Conservation (phyloP, 257 asterid genomes). For the Fraxinus pennsylvanica region DNA sequence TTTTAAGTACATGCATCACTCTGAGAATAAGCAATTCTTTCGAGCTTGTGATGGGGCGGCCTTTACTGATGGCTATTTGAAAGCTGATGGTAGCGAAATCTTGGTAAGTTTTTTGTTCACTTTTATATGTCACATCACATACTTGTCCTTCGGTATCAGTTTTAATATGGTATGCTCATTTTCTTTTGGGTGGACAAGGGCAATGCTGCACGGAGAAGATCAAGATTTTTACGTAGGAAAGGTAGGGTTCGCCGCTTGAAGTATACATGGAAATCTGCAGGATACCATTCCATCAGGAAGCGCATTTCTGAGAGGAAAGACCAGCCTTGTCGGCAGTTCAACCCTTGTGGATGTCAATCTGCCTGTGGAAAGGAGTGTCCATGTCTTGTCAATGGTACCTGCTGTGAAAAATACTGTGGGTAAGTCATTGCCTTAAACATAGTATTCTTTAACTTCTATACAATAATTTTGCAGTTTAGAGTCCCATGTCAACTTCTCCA, state of each 20-base stretch:
- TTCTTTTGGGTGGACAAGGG: constrained; percentile 48
- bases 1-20: constrained; percentile 70
- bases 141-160: constrained; percentile 16
- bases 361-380: constrained; percentile 94
- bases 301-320: constrained; percentile 87
- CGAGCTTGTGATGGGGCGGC: constrained; percentile 52
- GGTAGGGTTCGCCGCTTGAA: constrained; percentile 91
- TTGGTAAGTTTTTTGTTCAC: constrained; percentile 49
- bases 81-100: constrained; percentile 69
- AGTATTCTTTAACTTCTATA: constrained; percentile 3
- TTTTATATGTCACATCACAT: constrained; percentile 10
- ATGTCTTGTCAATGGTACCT: constrained; percentile 79
- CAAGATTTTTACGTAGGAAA: constrained; percentile 82
- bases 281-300: constrained; percentile 80
- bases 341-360: constrained; percentile 89
- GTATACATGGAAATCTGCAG: constrained; percentile 93
- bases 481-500: constrained; percentile 5
- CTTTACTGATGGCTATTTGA: constrained; percentile 55
- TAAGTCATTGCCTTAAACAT: constrained; percentile 33
- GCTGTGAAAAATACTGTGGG: constrained; percentile 99
- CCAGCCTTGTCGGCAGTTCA: constrained; percentile 89
- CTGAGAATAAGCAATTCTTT: constrained; percentile 52
- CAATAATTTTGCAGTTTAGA: constrained; percentile 1
- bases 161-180: constrained; percentile 4
- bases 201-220: constrained; percentile 78